Conservation (phyloP, 192 early-diverging fungal species). For the Backusella australiensis region DNA sequence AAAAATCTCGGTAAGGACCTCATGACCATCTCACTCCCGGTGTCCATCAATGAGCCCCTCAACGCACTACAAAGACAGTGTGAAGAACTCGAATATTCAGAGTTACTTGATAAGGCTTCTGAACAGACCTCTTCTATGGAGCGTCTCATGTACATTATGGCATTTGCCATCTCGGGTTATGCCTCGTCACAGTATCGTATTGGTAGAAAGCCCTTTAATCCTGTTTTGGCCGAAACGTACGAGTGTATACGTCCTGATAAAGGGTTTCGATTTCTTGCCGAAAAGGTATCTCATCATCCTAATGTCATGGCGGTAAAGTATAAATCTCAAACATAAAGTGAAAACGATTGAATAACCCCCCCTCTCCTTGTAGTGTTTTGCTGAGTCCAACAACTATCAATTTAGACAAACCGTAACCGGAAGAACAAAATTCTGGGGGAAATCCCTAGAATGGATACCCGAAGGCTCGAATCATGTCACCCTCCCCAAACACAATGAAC, state of each 20-base stretch:
- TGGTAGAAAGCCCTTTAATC: conserved; percentile 87
- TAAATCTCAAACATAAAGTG: no score
- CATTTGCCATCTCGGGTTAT: conserved; percentile 86
- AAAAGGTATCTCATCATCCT: conserved; percentile 94
- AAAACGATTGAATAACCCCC: no score
- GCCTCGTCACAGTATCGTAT: conserved; percentile 80
- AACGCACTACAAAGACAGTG: conserved; percentile 86
- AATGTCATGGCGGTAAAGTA: conserved; percentile 74
- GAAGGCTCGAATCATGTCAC: conserved; percentile 77
- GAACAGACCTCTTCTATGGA: conserved; percentile 60
- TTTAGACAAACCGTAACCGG: conserved; percentile 86
- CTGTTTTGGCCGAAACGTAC: conserved; percentile 95
- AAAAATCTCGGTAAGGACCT: conserved; percentile 95
- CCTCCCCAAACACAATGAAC: conserved; percentile 63
- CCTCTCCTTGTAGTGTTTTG: conserved; percentile 56
- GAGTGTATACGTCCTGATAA: conserved; percentile 80
- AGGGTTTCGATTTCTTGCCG: conserved; percentile 87
- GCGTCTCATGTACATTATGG: conserved; percentile 73
- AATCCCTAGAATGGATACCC: conserved; percentile 72
- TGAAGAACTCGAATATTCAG: conserved; percentile 89
- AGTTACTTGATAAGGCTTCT: conserved; percentile 76
- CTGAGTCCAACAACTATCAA: conserved; percentile 69
- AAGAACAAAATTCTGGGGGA: conserved; percentile 96
- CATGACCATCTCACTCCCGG: conserved; percentile 92
- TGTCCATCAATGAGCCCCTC: conserved; percentile 90